phyloP scores from a whole-genome alignment of 2,329 filamentous ascomycete species.

The Whalleya microplaca region DNA sequence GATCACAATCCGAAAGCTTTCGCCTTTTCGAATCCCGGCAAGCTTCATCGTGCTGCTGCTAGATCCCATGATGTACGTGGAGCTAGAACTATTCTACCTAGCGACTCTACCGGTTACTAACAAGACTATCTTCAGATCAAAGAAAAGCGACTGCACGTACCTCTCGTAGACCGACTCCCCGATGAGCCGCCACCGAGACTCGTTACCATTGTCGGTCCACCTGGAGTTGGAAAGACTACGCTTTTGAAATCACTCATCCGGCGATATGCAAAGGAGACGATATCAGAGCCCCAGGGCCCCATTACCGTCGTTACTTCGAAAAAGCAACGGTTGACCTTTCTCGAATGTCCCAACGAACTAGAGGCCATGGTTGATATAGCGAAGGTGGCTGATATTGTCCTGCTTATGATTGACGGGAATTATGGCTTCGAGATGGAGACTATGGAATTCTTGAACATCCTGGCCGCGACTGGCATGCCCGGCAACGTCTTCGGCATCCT shows the following conservation, averaged over 20 bases:
- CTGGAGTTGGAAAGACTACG: slow-evolving; percentile 94
- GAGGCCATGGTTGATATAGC: slow-evolving; percentile 96
- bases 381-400: slow-evolving; percentile 95
- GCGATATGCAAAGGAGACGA: slow-evolving; percentile 92
- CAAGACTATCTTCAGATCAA: slow-evolving; percentile 64
- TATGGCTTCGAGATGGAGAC: slow-evolving; percentile 99
- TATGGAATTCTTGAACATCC: slow-evolving; percentile 96
- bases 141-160: slow-evolving; percentile 95
- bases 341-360: slow-evolving; percentile 96
- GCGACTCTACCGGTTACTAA: slow-evolving; percentile 28
- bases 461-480: slow-evolving; percentile 95
- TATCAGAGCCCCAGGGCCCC: slow-evolving; percentile 86
- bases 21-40: slow-evolving; percentile 79
- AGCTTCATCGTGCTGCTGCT: slow-evolving; percentile 74
- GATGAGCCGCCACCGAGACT: slow-evolving; percentile 93
- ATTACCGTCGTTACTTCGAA: slow-evolving; percentile 97
- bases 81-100: not conserved
- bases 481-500: slow-evolving; percentile 97
- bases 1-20: slow-evolving; percentile 90
- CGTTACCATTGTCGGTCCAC: slow-evolving; percentile 91
- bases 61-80: slow-evolving; percentile 44
- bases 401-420: slow-evolving; percentile 98
- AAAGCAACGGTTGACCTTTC: slow-evolving; percentile 88
- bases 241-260: slow-evolving; percentile 92
- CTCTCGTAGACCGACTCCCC: slow-evolving; percentile 91